Evolutionary conservation across 441 rosid species (phyloP).

Genomic region (Populus hybrid): DNA sequence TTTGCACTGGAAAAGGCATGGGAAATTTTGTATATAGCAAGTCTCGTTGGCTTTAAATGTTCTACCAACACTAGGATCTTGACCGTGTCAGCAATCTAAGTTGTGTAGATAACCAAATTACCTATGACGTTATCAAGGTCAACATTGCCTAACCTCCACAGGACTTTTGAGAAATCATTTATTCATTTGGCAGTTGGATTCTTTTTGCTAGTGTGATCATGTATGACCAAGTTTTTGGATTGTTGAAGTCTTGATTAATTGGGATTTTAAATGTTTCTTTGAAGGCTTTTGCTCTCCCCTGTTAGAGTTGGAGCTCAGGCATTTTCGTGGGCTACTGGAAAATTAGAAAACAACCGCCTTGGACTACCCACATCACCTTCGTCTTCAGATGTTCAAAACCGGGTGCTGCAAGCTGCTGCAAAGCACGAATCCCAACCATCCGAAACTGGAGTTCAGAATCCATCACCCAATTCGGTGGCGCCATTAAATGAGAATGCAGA

Average conservation of each 20-base stretch:
- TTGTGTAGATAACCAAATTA: not conserved
- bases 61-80: not conserved
- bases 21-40: not conserved
- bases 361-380: constrained; percentile 96
- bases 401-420: constrained; percentile 92
- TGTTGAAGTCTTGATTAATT: not conserved
- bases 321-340: constrained; percentile 83
- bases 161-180: not conserved
- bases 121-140: not conserved
- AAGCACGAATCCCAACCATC: constrained; percentile 92
- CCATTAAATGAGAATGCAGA: constrained; percentile 42
- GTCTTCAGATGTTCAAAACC: constrained; percentile 72
- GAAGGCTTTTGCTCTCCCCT: constrained; percentile 62
- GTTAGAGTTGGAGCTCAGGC: constrained; percentile 69
- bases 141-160: not conserved
- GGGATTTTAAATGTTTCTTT: not conserved
- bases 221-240: not conserved
- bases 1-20: not conserved
- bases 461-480: constrained; percentile 37
- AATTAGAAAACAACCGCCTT: constrained; percentile 67
- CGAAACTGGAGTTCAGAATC: constrained; percentile 41
- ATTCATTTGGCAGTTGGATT: constrained; percentile 4
- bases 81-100: not conserved
- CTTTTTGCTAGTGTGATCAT: not conserved
- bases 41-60: not conserved